Base-by-base conservation (phyloP, 176 grass and related monocot genomes). In the Elaeis guineensis region DNA sequence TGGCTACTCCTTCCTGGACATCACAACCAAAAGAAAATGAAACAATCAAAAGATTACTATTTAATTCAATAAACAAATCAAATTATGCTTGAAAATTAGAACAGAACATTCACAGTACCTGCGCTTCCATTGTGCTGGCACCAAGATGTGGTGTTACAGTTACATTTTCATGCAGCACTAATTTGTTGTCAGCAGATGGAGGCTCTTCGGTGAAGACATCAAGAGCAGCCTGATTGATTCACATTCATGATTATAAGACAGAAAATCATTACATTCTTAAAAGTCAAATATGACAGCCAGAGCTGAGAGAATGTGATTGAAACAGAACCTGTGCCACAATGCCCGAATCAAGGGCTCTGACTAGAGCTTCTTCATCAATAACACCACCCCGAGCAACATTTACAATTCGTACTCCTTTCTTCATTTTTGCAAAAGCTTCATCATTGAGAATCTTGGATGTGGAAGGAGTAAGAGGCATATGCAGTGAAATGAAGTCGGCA, bases 91-190 rank as follows among this genome's bases (percentile, higher is more conserved):
- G 32, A 26, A 16, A 5, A 59, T 25, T 26, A 2, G 5, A 3
- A 1, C 25, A 5, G 1, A 49, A 49, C 18, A 21, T 11, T 49
- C 35, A 21, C 2, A 1, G 32, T 49, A 63, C 61, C 35, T 63
- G 61, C 16, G 61, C 61, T 49, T 63, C 61, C 12, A 22, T 21
- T 7, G 61, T 63, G 61, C 61, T 63, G 16, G 61, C 61, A 21
- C 61, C 61, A 63, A 63, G 61, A 49, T 63, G 61, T 12, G 61
- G 61, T 14, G 61, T 63, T 5, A 63, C 61, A 14, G 61, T 63
- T 7, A 63, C 61, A 49, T 63, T 63, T 49, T 63, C 61, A 63
- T 63, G 61, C 61, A 49, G 8, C 61, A 63, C 61, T 21, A 63
- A 49, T 21, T 63, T 50, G 16, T 21, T 63, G 25, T 63, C 61